Evolutionary conservation across 306 rosid genomes (phyloP).

Genomic region (Vigna mungo): DNA sequence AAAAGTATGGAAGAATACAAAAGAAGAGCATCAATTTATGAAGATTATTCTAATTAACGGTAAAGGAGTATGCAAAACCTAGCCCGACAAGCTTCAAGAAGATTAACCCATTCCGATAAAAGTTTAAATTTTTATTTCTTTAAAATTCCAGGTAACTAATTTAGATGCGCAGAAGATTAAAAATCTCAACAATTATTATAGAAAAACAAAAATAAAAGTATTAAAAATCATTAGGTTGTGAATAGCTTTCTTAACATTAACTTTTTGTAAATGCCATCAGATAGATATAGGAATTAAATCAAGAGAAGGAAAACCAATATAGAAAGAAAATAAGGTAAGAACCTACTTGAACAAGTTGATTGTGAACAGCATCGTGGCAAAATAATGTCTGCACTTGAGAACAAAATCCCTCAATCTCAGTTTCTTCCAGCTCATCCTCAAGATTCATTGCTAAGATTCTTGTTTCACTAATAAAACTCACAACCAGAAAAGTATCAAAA

Average conservation of each 20-base stretch:
- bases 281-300: constrained; percentile 26
- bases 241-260: constrained; percentile 4
- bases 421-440: constrained; percentile 96
- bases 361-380: constrained; percentile 91
- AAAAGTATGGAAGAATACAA: neutral
- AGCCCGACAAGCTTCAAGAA: constrained; percentile 29
- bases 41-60: neutral
- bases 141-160: neutral
- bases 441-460: constrained; percentile 95
- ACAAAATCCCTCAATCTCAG: constrained; percentile 93
- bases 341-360: constrained; percentile 96
- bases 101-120: neutral
- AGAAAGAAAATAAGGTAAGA: constrained; percentile 31
- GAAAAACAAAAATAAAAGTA: neutral
- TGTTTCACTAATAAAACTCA: constrained; percentile 94
- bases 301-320: constrained; percentile 29
- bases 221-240: neutral
- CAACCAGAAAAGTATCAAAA: constrained; percentile 90
- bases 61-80: constrained; percentile 10
- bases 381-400: constrained; percentile 94
- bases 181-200: neutral
- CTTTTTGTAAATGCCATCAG: constrained; percentile 17
- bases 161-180: constrained; percentile 1
- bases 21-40: constrained; percentile 1
- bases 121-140: constrained; percentile 17